These are phyloP conservation scores for Leishmania mexicana DNA, from an alignment of 208 protist genomes.

Conservation along the genomic window DNA sequence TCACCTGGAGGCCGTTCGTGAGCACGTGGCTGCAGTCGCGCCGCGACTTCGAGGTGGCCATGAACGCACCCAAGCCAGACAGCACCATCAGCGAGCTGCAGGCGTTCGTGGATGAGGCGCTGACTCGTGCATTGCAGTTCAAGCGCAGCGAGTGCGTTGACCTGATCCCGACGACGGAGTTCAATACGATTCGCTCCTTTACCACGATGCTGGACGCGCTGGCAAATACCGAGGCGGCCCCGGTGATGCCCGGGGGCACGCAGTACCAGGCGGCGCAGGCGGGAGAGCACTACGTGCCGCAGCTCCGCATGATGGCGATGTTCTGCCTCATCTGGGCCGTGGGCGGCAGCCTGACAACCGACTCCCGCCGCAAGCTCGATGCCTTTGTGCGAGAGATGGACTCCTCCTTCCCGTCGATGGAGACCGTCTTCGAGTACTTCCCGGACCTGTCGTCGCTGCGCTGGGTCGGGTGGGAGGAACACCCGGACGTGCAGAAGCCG, in stretches of 20 bases:
- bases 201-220: slow-evolving; percentile 96
- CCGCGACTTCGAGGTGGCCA: slow-evolving; percentile 82
- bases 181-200: slow-evolving; percentile 93
- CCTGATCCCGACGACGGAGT: slow-evolving; percentile 85
- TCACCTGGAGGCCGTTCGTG: slow-evolving; percentile 96
- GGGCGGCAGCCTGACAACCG: slow-evolving; percentile 92
- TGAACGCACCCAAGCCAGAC: slow-evolving; percentile 93
- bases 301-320: slow-evolving; percentile 95
- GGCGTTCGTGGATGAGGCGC: slow-evolving; percentile 87
- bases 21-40: slow-evolving; percentile 93
- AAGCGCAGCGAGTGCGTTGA: slow-evolving; percentile 87
- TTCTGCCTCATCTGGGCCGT: slow-evolving; percentile 97
- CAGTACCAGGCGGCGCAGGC: slow-evolving; percentile 81
- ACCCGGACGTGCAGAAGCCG: slow-evolving; percentile 80
- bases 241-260: slow-evolving; percentile 63
- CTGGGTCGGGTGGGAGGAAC: slow-evolving; percentile 96
- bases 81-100: slow-evolving; percentile 81
- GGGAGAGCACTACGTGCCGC: slow-evolving; percentile 87
- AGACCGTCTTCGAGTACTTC: slow-evolving; percentile 98
- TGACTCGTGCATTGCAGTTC: slow-evolving; percentile 82
- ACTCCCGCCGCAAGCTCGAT: slow-evolving; percentile 93
- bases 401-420: slow-evolving; percentile 93
- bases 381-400: slow-evolving; percentile 95
- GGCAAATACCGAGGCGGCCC: slow-evolving; percentile 82
- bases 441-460: slow-evolving; percentile 88